A percentile compares a stretch with the other conserved stretches of the same genome.
Evolutionary conservation across 495 filamentous ascomycete species (phyloP).

Genomic region (Penicillium cosmopolitanum): DNA sequence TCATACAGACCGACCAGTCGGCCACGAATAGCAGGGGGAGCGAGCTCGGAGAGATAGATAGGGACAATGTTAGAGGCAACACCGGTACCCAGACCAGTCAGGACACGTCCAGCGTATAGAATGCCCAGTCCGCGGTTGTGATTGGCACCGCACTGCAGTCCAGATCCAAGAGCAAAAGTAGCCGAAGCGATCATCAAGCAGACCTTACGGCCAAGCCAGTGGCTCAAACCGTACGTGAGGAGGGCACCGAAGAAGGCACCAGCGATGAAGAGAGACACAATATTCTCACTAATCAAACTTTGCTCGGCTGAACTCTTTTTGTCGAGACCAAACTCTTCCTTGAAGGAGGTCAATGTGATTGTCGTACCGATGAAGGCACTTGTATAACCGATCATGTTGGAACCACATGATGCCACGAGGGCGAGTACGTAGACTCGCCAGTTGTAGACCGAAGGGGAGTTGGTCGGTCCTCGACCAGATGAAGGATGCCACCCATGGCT

Average conservation of each 20-base stretch:
- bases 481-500: conserved; percentile 59
- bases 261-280: conserved; percentile 70
- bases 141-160: conserved; percentile 64
- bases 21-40: conserved; percentile 79
- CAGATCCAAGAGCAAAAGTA: conserved; percentile 67
- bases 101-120: conserved; percentile 70
- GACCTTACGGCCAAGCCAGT: conserved; percentile 60
- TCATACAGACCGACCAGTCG: conserved; percentile 78
- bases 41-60: conserved; percentile 80
- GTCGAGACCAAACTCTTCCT: conserved; percentile 57
- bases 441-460: conserved; percentile 74
- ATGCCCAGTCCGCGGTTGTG: conserved; percentile 61
- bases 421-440: conserved; percentile 70
- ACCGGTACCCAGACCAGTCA: conserved; percentile 75
- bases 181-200: conserved; percentile 56
- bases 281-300: conserved; percentile 63
- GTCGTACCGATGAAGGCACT: conserved; percentile 73
- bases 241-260: conserved; percentile 71
- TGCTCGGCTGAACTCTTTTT: conserved; percentile 40
- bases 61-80: conserved; percentile 78
- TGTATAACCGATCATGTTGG: conserved; percentile 75
- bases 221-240: conserved; percentile 58
- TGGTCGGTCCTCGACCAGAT: conserved; percentile 65
- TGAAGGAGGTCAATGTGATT: conserved; percentile 63
- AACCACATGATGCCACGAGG: conserved; percentile 65